A percentile compares a stretch with the other conserved stretches of the same genome.
Evolutionary conservation across 306 rosid species (phyloP).

Genomic region (Medicago ruthenica): DNA sequence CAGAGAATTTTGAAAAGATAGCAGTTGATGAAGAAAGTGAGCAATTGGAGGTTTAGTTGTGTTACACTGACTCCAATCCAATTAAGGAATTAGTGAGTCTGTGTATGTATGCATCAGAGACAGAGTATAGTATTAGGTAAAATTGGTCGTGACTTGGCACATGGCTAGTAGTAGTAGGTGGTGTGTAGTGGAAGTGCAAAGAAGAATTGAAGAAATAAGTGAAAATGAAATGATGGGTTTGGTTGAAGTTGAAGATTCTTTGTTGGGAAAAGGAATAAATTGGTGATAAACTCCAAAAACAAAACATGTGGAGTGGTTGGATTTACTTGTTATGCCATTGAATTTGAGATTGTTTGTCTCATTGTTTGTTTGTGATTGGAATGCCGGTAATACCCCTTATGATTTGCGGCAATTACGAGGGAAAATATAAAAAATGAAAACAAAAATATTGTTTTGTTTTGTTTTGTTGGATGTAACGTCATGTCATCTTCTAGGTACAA

Average conservation of each 20-base stretch:
- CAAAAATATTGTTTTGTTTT: no score
- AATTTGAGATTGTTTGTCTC: no score
- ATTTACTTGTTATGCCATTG: background rate
- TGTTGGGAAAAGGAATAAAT: constrained; percentile 4
- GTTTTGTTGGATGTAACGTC: no score
- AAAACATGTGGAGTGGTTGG: constrained; percentile 7
- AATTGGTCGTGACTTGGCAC: background rate
- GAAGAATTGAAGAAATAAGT: background rate
- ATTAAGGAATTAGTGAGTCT: background rate
- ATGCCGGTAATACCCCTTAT: background rate
- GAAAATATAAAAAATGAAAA: no score
- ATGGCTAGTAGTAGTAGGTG: background rate
- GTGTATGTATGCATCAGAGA: background rate
- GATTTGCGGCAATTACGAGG: background rate
- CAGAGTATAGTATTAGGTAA: background rate
- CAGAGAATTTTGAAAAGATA: background rate
- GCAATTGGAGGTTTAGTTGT: background rate
- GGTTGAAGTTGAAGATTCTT: constrained; percentile 1
- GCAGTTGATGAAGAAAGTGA: background rate
- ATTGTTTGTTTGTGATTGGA: background rate
- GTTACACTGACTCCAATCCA: background rate
- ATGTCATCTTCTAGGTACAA: no score
- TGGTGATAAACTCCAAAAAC: background rate
- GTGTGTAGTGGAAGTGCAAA: background rate
- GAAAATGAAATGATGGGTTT: background rate